phyloP scores from a whole-genome alignment of 2,329 filamentous ascomycete species.

The Neofusicoccum sp. region DNA sequence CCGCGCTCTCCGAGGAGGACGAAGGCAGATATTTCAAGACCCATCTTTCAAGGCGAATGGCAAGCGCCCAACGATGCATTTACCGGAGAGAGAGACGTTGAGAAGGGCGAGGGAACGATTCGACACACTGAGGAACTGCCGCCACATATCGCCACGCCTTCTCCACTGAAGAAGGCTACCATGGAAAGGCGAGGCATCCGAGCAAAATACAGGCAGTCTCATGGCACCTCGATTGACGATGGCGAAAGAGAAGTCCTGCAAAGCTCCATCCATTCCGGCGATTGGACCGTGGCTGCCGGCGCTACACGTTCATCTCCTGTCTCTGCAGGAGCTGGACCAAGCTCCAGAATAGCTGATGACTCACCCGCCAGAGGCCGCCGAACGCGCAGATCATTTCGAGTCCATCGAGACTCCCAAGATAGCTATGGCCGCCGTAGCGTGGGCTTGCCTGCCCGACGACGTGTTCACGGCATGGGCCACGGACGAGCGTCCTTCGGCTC shows the following conservation, averaged over 20 bases:
- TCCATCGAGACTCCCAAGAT: conserved; percentile 27
- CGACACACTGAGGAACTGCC: conserved; percentile 36
- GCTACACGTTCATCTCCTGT: conserved; percentile 28
- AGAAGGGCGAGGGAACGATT: conserved; percentile 36
- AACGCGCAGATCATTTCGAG: conserved; percentile 11
- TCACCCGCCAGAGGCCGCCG: conserved; percentile 28
- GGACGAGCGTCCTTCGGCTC: conserved; percentile 29
- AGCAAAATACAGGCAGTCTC: conserved; percentile 35
- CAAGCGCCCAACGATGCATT: conserved; percentile 27
- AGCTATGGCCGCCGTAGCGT: conserved; percentile 27
- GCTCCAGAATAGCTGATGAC: conserved; percentile 35
- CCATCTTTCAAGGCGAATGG: conserved; percentile 38
- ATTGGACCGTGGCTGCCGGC: conserved; percentile 25
- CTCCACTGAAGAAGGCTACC: conserved; percentile 10
- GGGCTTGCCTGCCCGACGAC: conserved; percentile 36
- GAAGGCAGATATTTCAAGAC: conserved; percentile 43
- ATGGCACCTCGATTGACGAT: conserved; percentile 43
- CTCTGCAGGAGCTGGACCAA: conserved; percentile 36
- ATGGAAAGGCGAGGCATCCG: background rate
- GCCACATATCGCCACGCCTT: conserved; percentile 32
- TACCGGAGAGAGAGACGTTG: conserved; percentile 37
- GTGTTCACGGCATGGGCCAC: conserved; percentile 35
- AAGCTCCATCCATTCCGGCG: conserved; percentile 37
- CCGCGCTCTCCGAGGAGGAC: conserved; percentile 6
- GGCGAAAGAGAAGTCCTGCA: conserved; percentile 37